phyloP scores from a whole-genome alignment of 768 basidiomycete species.

The Lentinula guzmanii region DNA sequence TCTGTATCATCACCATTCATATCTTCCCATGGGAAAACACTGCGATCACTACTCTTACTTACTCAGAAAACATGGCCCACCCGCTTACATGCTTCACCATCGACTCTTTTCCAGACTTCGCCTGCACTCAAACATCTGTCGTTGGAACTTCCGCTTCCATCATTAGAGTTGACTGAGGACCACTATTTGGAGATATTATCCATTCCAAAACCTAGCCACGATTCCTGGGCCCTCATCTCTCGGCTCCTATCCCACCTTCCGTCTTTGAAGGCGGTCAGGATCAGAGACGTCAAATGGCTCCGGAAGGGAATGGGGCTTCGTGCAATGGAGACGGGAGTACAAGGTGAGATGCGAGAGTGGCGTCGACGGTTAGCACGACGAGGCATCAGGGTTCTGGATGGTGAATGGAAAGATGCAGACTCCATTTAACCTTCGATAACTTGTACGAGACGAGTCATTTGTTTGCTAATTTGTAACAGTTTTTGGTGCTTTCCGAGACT shows the following conservation, averaged over 20 bases:
- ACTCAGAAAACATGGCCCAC: conserved; percentile 70
- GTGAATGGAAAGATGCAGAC: conserved; percentile 57
- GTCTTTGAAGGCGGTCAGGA: conserved; percentile 47
- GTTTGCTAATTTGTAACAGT: neutral
- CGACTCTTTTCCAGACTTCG: conserved; percentile 37
- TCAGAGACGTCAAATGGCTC: conserved; percentile 70
- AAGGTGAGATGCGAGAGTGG: conserved; percentile 80
- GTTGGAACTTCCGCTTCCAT: conserved; percentile 63
- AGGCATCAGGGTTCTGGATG: conserved; percentile 61
- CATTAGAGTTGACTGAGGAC: conserved; percentile 27
- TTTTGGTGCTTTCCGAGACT: neutral
- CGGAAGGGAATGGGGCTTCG: conserved; percentile 55
- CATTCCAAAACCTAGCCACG: conserved; percentile 63
- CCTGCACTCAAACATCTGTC: conserved; percentile 65
- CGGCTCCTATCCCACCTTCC: conserved; percentile 51
- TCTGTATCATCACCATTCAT: conserved; percentile 59
- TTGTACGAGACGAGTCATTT: neutral
- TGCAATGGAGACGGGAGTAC: conserved; percentile 70
- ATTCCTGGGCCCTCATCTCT: conserved; percentile 55
- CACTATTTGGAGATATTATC: conserved; percentile 60
- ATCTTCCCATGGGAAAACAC: conserved; percentile 44
- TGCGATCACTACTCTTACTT: conserved; percentile 59
- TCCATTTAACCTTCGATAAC: neutral
- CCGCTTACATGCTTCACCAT: conserved; percentile 47
- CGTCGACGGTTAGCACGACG: conserved; percentile 50